These are phyloP conservation scores for Meira miltonrushii DNA, from an alignment of 1,284 basidiomycete genomes.

Conservation along the genomic window DNA sequence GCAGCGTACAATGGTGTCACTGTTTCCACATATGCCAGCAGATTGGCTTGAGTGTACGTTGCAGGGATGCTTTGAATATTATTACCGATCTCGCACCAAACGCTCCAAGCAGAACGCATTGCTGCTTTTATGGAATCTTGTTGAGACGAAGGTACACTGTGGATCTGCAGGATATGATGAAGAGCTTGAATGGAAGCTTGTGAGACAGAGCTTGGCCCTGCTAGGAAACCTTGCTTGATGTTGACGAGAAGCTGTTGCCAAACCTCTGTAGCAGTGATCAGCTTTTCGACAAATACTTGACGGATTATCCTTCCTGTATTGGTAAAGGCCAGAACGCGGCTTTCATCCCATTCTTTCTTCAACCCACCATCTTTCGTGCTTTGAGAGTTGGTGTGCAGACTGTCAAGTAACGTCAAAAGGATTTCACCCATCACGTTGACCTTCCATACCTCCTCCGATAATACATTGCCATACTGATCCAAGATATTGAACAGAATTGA, in stretches of 20 bases:
- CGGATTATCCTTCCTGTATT: conserved; percentile 78
- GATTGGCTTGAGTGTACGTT: conserved; percentile 78
- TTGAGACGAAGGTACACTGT: conserved; percentile 58
- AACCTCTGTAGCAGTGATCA: conserved; percentile 68
- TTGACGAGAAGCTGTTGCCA: conserved; percentile 46
- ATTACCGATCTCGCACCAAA: conserved; percentile 21
- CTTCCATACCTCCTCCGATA: conserved; percentile 76
- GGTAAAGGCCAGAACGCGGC: conserved; percentile 75
- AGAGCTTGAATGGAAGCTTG: conserved; percentile 50
- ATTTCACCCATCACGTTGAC: conserved; percentile 60
- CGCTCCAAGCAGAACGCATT: conserved; percentile 10
- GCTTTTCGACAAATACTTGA: conserved; percentile 69
- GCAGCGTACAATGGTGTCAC: conserved; percentile 55
- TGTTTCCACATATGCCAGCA: conserved; percentile 72
- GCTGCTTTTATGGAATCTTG: too few species aligned
- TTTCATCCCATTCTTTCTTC: conserved; percentile 73
- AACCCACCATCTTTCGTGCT: conserved; percentile 52
- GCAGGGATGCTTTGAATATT: conserved; percentile 21
- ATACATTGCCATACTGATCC: conserved; percentile 80
- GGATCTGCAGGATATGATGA: conserved; percentile 58
- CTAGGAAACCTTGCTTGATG: conserved; percentile 55
- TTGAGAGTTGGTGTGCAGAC: conserved; percentile 6
- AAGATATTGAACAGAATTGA: conserved; percentile 90
- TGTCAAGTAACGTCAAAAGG: conserved; percentile 77
- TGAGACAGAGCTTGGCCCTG: conserved; percentile 26